Base-by-base conservation (phyloP, 2,329 filamentous ascomycete species). In the Cryphonectria radicalis region DNA sequence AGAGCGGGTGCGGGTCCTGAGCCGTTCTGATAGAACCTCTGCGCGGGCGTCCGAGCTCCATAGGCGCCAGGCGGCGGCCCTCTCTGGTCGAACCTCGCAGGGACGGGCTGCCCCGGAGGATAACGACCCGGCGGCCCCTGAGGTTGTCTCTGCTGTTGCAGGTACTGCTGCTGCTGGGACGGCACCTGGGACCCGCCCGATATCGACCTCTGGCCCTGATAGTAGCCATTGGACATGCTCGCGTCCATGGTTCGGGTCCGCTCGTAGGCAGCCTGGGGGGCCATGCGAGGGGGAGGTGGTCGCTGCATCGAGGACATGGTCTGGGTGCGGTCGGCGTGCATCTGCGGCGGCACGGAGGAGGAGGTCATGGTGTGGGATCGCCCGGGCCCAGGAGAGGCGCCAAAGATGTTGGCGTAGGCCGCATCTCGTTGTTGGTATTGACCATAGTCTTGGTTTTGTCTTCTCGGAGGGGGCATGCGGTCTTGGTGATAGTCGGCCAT, bases 291-390 rank as follows among this genome's bases (percentile, higher is more conserved):
- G 70, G 90, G 91, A 68, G 89, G 90, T 71, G 87, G 87, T 73
- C 90, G 86, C 75, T 89, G 89, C 87, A 91, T 90, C 37, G 89
- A 91, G 60, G 87, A 89, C 90, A 93, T 93, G 72, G 94, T 97
- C 75, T 93, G 91, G 64, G 94, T 93, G 76, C 95, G 90, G 76
- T 92, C 93, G 67, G 84, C 83, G 69, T 85, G 85, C 77, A 83
- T 84, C 77, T 84, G 81, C 65, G 85, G 82, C 66, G 80, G 82
- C 72, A 82, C 78, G 32, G 91, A 87, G 74, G 94, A 91, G 70
- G 93, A 94, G 74, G 91, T 96, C 94, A 98, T 98, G 37, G 95
- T 98, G 79, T 98, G 95, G 71, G 95, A 97, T 80, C 96, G 92
- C 71, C 95, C 95, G 63, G 93, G 90, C 63, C 94, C 94, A 74